These are phyloP conservation scores for Tylopilus plumbeoviolaceoides DNA, from an alignment of 768 basidiomycete species.

Conservation along the genomic window DNA sequence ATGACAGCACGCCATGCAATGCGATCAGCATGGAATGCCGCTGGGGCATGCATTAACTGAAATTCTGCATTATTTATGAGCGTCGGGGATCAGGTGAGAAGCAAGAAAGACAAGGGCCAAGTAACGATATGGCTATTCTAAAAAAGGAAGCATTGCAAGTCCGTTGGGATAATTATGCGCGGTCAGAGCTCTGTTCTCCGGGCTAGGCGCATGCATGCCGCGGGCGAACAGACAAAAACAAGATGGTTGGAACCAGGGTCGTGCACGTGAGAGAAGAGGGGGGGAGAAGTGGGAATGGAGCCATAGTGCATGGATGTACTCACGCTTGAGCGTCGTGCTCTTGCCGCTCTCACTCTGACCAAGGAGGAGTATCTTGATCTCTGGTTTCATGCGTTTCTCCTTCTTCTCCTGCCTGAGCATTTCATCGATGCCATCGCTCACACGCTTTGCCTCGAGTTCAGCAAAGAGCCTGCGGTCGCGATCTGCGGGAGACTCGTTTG, in stretches of 20 bases:
- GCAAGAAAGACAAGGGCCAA: not conserved
- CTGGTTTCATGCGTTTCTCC: slow-evolving; percentile 57
- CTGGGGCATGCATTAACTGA: slow-evolving; percentile 74
- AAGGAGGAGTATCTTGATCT: slow-evolving; percentile 73
- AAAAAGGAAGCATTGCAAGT: slow-evolving; percentile 4
- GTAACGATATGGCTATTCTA: not conserved
- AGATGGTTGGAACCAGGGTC: not conserved
- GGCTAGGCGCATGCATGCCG: slow-evolving; percentile 1
- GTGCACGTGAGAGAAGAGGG: not conserved
- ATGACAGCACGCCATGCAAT: slow-evolving; percentile 86
- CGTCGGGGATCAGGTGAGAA: slow-evolving; percentile 4
- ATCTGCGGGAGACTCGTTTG: slow-evolving; percentile 65
- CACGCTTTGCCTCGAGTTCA: slow-evolving; percentile 67
- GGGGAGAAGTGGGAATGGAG: slow-evolving; percentile 6
- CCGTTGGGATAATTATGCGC: not conserved
- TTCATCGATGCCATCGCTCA: slow-evolving; percentile 77
- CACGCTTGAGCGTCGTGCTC: slow-evolving; percentile 85
- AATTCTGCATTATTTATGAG: slow-evolving; percentile 54
- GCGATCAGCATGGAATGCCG: slow-evolving; percentile 73
- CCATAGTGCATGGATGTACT: slow-evolving; percentile 34
- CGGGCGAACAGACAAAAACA: not conserved
- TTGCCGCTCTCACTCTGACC: slow-evolving; percentile 91
- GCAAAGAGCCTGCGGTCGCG: slow-evolving; percentile 60
- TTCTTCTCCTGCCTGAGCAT: slow-evolving; percentile 65
- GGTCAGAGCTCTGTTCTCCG: slow-evolving; percentile 2